Evolutionary conservation across 352 stramenopile genomes (phyloP).

Genomic region (Pythium dissotocum): DNA sequence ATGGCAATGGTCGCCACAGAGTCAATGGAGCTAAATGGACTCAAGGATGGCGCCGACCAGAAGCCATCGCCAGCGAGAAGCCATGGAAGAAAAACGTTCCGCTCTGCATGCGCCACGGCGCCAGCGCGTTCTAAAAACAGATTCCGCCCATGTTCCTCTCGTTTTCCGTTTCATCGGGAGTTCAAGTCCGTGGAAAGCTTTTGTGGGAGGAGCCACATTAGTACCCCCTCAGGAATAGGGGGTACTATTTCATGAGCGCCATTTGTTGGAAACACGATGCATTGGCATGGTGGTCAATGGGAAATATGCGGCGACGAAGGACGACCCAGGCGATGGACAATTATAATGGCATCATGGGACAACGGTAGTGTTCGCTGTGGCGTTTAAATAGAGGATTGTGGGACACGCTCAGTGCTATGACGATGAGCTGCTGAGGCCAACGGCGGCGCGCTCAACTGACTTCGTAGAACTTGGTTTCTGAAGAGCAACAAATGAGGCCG

Average conservation of each 20-base stretch:
- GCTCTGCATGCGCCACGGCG: neutral
- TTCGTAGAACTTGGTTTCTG: constrained; percentile 79
- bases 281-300: neutral
- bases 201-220: neutral
- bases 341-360: neutral
- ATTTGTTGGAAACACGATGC: neutral
- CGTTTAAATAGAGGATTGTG: constrained; percentile 2
- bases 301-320: neutral
- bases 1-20: neutral
- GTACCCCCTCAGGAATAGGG: neutral
- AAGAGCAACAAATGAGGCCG: neutral
- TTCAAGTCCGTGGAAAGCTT: constrained; percentile 1
- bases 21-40: neutral
- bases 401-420: neutral
- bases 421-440: neutral
- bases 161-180: constrained; percentile 26
- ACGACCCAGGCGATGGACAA: too few relatives aligned
- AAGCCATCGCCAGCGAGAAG: constrained; percentile 3
- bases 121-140: constrained; percentile 30
- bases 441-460: constrained; percentile 30
- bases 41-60: neutral
- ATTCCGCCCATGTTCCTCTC: constrained; percentile 36
- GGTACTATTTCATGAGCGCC: neutral
- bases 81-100: constrained; percentile 30
- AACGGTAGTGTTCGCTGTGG: neutral